Base-by-base conservation (phyloP, 805 yeast genomes). In the Peterozyma toletana region DNA sequence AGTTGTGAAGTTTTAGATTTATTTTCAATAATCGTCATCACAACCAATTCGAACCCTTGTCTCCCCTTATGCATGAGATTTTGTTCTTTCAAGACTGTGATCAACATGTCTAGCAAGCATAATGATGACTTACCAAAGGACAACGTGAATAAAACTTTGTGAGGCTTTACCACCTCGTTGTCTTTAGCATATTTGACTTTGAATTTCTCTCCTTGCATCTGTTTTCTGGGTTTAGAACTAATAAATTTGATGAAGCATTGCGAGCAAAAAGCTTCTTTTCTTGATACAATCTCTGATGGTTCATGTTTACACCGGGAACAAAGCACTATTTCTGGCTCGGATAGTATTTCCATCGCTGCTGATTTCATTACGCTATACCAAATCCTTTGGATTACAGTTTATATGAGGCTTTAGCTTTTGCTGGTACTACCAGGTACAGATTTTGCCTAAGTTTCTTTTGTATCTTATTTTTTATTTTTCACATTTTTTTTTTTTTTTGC, bases 181-280 rank as follows among this genome's bases (percentile, higher is more conserved):
- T 65, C 64, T 1, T 63, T 62, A 11, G 77, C 78, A 53, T 67
- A 88, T 53, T 80, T 75, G 17, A 85, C 90, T 55, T 86, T 85
- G 63, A 75, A 89, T 43, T 71, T 76, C 11, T 85, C 89, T 50
- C 73, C 76, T 57, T 66, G 70, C 88, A 91, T 79, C 55, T 74
- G 84, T 55, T 83, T 85, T 48, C 96, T 70, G 60, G 86, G 89
- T 59, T 90, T 90, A 18, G 86, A 81, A 45, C 83, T 71, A 33
- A 90, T 69, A 57, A 87, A 90, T 47, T 80, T 71, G 16, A 74
- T 56, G 53, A 87, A 91, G 60, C 98, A 90, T 2, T 49, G 45
- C 47, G 66, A 61, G 62, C 95, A 86, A 46, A 83, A 83, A 14
- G 64, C 56, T 54, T 85, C 91, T 48, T 80, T 80, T 41, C 95